Evolutionary conservation across 495 filamentous ascomycete species (phyloP), one percentile per base, ranked within the genome.

Genomic region (Alectoria sarmentosa): DNA sequence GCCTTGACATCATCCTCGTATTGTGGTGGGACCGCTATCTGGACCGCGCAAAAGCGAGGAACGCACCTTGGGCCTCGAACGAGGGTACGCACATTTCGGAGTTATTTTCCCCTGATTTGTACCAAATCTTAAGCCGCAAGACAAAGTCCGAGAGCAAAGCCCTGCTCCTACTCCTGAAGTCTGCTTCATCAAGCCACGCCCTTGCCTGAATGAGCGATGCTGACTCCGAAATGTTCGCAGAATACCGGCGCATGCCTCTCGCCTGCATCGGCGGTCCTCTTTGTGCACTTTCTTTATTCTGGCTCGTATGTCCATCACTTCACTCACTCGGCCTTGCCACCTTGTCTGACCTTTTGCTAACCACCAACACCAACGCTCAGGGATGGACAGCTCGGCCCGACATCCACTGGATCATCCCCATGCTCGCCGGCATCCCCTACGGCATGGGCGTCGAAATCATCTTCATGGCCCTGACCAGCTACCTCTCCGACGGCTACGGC

Each of bases 381-480:
- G 76, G 75, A 13, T 78, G 76, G 76, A 73, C 75, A 15, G 67
- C 75, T 17, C 73, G 71, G n/a, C 64, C 69, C 3, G 69, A 70
- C 44, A 75, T 76, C 49, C 76, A 74, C 61, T 78, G 76, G 76
- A 74, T 76, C 15, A 71, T 76, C 1, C 76, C 76, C 11, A 74
- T 76, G 67, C 62, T 74, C 2, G 75, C 74, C 9, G 75, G 76
- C 4, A 72, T 76, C 38, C 69, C 73, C 10, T 78, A 77, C 56
- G 76, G 77, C 39, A 72, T 76, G 62, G 77, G 76, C 15, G 74
- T 77, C 37, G 68, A 76, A 32, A 63, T 76, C 30, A 79, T 79
- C 36, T 80, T 79, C 70, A 77, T 79, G 77, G 76, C 76, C 5
- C 75, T 79, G 67, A 64, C 77, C 23, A 80, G 79, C 69, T 80